These are phyloP conservation scores for Cercophora samala DNA, from an alignment of 495 filamentous ascomycete species.

Conservation along the genomic window DNA sequence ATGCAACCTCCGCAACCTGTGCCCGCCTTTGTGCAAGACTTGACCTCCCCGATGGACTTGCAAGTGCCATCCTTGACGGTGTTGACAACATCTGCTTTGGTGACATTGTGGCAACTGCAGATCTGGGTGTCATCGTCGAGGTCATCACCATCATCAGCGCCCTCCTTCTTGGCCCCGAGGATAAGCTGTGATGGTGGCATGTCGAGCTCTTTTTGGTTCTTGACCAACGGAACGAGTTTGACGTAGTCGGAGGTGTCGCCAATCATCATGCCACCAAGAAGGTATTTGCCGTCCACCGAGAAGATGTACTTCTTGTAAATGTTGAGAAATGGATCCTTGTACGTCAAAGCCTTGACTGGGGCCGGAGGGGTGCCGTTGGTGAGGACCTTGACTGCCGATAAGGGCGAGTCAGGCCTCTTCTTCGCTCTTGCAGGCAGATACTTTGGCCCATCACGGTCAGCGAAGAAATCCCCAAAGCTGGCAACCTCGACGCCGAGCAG, in stretches of 20 bases:
- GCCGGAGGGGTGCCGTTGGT: slow-evolving; percentile 54
- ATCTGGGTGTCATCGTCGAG: slow-evolving; percentile 81
- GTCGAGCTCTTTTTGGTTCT: slow-evolving; percentile 77
- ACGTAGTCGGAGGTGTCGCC: slow-evolving; percentile 93
- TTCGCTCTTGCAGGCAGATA: slow-evolving; percentile 58
- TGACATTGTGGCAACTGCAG: slow-evolving; percentile 95
- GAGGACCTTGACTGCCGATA: slow-evolving; percentile 40
- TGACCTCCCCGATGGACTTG: slow-evolving; percentile 82
- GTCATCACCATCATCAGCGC: slow-evolving; percentile 61
- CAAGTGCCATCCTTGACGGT: slow-evolving; percentile 77
- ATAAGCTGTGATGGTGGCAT: slow-evolving; percentile 88
- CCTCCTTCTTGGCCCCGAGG: slow-evolving; percentile 70
- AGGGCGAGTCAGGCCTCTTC: slow-evolving; percentile 29
- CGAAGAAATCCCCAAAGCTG: slow-evolving; percentile 95
- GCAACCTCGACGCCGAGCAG: slow-evolving; percentile 91
- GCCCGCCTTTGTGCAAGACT: slow-evolving; percentile 92
- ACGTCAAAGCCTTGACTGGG: slow-evolving; percentile 80
- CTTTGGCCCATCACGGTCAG: slow-evolving; percentile 82
- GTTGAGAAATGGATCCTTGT: slow-evolving; percentile 90
- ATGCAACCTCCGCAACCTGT: slow-evolving; percentile 94
- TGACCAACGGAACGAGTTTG: slow-evolving; percentile 92
- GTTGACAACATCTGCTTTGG: slow-evolving; percentile 75
- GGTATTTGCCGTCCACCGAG: slow-evolving; percentile 85
- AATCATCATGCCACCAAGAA: slow-evolving; percentile 98
- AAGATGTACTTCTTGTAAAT: slow-evolving; percentile 98